Evolutionary conservation across 1,284 basidiomycete genomes (phyloP), one percentile per base, ranked within the genome.

Genomic region (Agroathelia rolfsii): DNA sequence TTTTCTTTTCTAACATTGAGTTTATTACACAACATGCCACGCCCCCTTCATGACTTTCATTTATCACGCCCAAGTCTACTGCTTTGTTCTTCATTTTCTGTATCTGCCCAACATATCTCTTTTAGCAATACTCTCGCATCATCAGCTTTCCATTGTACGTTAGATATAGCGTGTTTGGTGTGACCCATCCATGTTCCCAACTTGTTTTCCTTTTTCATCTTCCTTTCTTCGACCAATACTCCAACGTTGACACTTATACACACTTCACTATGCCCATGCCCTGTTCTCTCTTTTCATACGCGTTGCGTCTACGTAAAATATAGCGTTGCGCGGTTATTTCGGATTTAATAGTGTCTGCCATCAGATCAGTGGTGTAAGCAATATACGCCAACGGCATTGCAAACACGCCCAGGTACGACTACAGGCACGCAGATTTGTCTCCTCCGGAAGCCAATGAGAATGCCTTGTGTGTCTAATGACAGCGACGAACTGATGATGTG

Each of bases 101-200:
- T 53, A 49, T 52, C 48, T 46, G 51, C 59, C 55, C 53, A 54
- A 59, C 53, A 51, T 52, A 42, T 50, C 41, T 41, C 45, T 41
- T 41, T 36, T 34, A 33, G 26, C 39, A 30, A 34, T 34, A 17
- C 43, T 45, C 41, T 37, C 44, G 39, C 42, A 41, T 48, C 52
- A 57, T 45, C 45, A 40, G 17, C 34, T 37, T 45, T 48, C 53
- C 53, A 56, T 42, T 66, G 64, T 68, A 66, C 50, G 56, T 48
- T 66, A 64, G 56, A 57, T 49, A 49, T 48, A 45, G 45, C 41
- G 42, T 47, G 37, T 38, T 37, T 29, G 36, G 15, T 15, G 28
- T 30, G 26, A 32, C 35, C 20, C 33, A 19, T 31, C 25, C 34
- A 21, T 13, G 7, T 14, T 37, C 48, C 46, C 42, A 47, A 50